These are phyloP conservation scores for Lycium ferocissimum DNA, from an alignment of 257 asterid genomes.

Conservation along the genomic window DNA sequence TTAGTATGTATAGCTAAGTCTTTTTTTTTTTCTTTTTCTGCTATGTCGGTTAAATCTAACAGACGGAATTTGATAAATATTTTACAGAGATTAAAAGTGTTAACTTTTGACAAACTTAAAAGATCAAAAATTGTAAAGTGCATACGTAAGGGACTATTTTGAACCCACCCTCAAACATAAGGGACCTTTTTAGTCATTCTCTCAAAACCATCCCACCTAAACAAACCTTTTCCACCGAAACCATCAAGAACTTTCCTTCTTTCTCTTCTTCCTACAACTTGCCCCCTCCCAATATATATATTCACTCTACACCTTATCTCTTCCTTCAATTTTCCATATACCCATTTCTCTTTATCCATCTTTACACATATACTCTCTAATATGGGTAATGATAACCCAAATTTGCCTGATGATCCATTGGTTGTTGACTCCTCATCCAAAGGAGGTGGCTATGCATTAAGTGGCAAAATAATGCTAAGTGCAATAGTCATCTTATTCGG, in stretches of 20 bases:
- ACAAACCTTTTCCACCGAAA: constrained; percentile 40
- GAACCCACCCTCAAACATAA: too few species aligned
- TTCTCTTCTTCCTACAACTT: background rate
- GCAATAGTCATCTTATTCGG: constrained; percentile 62
- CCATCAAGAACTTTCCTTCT: constrained; percentile 58
- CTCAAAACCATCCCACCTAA: constrained; percentile 4
- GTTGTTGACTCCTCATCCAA: constrained; percentile 23
- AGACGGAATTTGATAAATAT: too few species aligned
- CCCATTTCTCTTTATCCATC: background rate
- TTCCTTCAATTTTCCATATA: background rate
- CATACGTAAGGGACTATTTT: too few species aligned
- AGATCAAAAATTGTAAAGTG: too few species aligned
- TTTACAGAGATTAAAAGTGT: too few species aligned
- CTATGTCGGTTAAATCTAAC: too few species aligned
- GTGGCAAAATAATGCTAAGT: constrained; percentile 78
- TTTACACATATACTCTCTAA: background rate
- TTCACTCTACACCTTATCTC: background rate
- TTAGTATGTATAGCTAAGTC: too few species aligned
- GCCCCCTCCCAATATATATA: background rate
- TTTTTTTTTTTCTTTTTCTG: too few species aligned
- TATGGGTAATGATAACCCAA: background rate
- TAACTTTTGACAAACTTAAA: too few species aligned
- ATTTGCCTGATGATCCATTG: background rate
- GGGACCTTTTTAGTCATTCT: too few species aligned
- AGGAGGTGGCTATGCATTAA: constrained; percentile 51